Percentiles rank a stretch among this genome's conserved stretches.
phyloP scores from a whole-genome alignment of 139 green algal genomes.

The Chlamydomonas sphaeroides region DNA sequence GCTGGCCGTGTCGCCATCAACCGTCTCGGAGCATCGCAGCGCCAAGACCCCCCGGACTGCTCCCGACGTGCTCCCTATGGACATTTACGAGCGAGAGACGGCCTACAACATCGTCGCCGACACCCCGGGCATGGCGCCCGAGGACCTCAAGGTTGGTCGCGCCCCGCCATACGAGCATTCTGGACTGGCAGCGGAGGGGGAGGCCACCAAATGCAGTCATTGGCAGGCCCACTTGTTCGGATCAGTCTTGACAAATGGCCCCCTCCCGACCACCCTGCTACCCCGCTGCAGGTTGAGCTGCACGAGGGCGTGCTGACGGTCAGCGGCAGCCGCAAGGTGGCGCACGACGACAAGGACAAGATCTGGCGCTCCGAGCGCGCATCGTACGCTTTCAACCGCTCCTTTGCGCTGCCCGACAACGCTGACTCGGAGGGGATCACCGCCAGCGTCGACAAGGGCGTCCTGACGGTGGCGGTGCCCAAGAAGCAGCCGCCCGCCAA shows the following conservation, averaged over 20 bases:
- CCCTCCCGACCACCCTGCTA: too few relatives aligned
- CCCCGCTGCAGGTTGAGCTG: too few relatives aligned
- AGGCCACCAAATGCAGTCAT: too few relatives aligned
- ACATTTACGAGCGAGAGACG: neutral
- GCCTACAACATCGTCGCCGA: slow-evolving; percentile 35
- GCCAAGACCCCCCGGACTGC: too few relatives aligned
- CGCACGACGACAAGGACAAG: slow-evolving; percentile 33
- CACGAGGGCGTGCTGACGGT: neutral
- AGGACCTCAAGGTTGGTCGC: slow-evolving; percentile 39
- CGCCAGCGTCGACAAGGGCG: slow-evolving; percentile 49
- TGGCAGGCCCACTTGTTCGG: too few relatives aligned
- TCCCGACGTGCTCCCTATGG: too few relatives aligned
- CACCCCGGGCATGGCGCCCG: slow-evolving; percentile 21
- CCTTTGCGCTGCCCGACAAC: slow-evolving; percentile 57
- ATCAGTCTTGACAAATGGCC: too few relatives aligned
- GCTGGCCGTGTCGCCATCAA: neutral
- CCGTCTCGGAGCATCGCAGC: too few relatives aligned
- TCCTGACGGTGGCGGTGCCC: slow-evolving; percentile 50
- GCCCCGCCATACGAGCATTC: too few relatives aligned
- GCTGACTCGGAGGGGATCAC: slow-evolving; percentile 38
- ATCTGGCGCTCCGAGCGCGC: slow-evolving; percentile 50
- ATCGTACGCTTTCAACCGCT: slow-evolving; percentile 39
- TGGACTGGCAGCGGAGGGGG: too few relatives aligned
- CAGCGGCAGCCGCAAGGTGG: slow-evolving; percentile 40
- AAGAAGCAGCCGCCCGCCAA: slow-evolving; percentile 42